phyloP scores from a whole-genome alignment of 345 rosid species.

The Gossypium thurberi region DNA sequence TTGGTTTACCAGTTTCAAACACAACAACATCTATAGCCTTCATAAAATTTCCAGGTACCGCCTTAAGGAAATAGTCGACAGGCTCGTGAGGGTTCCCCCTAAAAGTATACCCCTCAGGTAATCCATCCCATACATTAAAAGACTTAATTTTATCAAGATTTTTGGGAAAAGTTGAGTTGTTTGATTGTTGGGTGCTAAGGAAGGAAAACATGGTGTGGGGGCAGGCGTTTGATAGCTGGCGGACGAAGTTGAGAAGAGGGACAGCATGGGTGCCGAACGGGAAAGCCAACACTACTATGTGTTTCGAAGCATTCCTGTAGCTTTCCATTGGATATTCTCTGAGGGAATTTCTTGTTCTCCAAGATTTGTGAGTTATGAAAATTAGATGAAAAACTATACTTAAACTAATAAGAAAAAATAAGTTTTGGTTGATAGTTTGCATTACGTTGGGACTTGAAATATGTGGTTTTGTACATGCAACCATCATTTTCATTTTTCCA shows the following conservation, averaged over 20 bases:
- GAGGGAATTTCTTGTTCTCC: neutral
- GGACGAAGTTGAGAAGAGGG: constrained; percentile 27
- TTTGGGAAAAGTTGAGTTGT: constrained; percentile 12
- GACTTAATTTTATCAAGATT: constrained; percentile 16
- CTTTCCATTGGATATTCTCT: neutral
- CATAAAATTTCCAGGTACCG: constrained; percentile 27
- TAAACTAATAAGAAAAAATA: neutral
- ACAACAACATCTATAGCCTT: constrained; percentile 25
- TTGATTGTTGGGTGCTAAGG: constrained; percentile 36
- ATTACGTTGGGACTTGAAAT: neutral
- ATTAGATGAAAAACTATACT: neutral
- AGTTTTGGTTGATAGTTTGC: neutral
- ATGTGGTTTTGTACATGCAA: too few species aligned
- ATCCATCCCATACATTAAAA: constrained; percentile 28
- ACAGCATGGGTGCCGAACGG: constrained; percentile 35
- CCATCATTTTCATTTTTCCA: too few species aligned
- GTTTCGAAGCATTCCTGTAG: constrained; percentile 7
- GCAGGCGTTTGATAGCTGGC: constrained; percentile 8
- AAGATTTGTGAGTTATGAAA: neutral
- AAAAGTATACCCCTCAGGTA: constrained; percentile 26
- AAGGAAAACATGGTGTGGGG: constrained; percentile 26
- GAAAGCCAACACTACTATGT: constrained; percentile 32
- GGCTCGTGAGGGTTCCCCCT: constrained; percentile 27
- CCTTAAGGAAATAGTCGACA: constrained; percentile 30
- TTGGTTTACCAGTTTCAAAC: constrained; percentile 18